phyloP scores from a whole-genome alignment of 805 yeast species.

The Kluyveromyces wickerhamii region DNA sequence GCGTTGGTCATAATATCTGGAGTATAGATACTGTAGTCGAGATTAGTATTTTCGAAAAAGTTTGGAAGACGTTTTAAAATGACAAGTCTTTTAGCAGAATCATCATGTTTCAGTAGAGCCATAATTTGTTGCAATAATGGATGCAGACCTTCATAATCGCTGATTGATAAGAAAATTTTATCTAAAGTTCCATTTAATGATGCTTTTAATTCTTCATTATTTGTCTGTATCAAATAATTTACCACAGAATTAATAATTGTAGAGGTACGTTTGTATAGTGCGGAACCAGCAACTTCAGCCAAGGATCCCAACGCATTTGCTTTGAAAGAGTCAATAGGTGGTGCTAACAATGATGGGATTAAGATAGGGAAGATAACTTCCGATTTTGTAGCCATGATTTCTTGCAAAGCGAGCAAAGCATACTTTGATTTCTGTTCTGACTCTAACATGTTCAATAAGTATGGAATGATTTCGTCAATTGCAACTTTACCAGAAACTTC shows the following conservation, averaged over 20 bases:
- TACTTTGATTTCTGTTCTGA: constrained; percentile 49
- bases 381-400: constrained; percentile 83
- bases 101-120: constrained; percentile 69
- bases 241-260: constrained; percentile 69
- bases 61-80: constrained; percentile 59
- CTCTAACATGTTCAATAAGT: constrained; percentile 63
- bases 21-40: constrained; percentile 67
- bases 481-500: constrained; percentile 75
- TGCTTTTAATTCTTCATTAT: constrained; percentile 31
- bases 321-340: constrained; percentile 77
- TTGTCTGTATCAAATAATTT: constrained; percentile 39
- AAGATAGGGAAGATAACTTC: constrained; percentile 90
- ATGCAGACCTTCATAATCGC: constrained; percentile 71
- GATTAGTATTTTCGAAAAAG: constrained; percentile 56
- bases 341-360: constrained; percentile 71
- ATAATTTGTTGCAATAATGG: constrained; percentile 77
- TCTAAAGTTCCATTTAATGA: constrained; percentile 53
- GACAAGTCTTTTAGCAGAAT: constrained; percentile 51
- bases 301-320: constrained; percentile 82
- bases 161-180: constrained; percentile 62
- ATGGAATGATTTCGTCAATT: constrained; percentile 83
- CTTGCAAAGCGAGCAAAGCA: constrained; percentile 83
- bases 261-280: constrained; percentile 65
- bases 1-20: constrained; percentile 68
- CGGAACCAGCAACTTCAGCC: constrained; percentile 84